phyloP scores from a whole-genome alignment of 108 stramenopile species.

The Epithemia pelagica region DNA sequence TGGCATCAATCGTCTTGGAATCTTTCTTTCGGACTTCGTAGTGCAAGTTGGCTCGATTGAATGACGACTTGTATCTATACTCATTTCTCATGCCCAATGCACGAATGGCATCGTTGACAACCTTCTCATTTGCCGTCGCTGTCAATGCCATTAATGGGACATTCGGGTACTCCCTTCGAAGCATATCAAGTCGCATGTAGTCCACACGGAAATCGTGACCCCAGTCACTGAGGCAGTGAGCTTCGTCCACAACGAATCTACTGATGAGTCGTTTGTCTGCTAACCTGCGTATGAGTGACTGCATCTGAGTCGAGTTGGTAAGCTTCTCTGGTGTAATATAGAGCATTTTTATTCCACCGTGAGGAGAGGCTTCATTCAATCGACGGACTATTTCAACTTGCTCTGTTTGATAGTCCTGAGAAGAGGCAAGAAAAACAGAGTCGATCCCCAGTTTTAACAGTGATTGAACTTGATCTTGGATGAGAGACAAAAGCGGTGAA shows the following conservation, averaged over 20 bases:
- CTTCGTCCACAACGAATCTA: slow-evolving; percentile 98
- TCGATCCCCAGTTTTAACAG: slow-evolving; percentile 79
- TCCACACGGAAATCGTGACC: slow-evolving; percentile 38
- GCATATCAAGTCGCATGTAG: slow-evolving; percentile 74
- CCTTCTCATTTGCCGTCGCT: slow-evolving; percentile 96
- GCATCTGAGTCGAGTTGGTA: slow-evolving; percentile 62
- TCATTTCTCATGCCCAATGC: slow-evolving; percentile 74
- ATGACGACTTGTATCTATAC: slow-evolving; percentile 67
- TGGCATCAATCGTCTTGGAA: slow-evolving; percentile 58
- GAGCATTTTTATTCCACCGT: slow-evolving; percentile 89
- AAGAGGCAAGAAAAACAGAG: slow-evolving; percentile 72
- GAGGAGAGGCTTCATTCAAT: slow-evolving; percentile 47
- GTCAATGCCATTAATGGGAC: slow-evolving; percentile 97
- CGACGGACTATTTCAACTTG: slow-evolving; percentile 49
- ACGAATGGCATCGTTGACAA: slow-evolving; percentile 84
- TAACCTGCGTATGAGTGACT: slow-evolving; percentile 59
- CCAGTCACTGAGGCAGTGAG: slow-evolving; percentile 75
- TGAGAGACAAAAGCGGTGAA: slow-evolving; percentile 92
- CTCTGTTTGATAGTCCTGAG: slow-evolving; percentile 79
- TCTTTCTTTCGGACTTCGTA: slow-evolving; percentile 92
- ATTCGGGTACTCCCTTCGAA: slow-evolving; percentile 87
- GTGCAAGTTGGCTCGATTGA: slow-evolving; percentile 94
- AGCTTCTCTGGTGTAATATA: slow-evolving; percentile 99
- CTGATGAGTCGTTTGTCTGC: slow-evolving; percentile 62
- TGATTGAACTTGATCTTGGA: slow-evolving; percentile 95